Conservation (phyloP, 1,139 yeast genomes). For the Yamadazyma conglobata region DNA sequence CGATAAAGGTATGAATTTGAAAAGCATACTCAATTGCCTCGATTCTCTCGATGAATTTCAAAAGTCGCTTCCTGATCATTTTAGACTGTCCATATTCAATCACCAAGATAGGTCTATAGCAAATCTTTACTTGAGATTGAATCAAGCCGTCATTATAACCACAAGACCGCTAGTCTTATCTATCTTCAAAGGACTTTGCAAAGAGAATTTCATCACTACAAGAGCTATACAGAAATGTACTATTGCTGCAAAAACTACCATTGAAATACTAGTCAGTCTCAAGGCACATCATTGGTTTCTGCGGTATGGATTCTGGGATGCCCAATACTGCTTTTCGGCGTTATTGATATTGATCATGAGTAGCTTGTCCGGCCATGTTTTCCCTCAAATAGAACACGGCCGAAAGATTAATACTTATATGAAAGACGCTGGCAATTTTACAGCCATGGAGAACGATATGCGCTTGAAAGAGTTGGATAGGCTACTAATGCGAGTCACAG, state of each 20-base stretch:
- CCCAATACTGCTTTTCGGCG: constrained; percentile 54
- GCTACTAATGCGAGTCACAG: constrained; percentile 6
- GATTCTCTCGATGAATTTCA: constrained; percentile 11
- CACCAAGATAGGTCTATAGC: constrained; percentile 28
- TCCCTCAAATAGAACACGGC: constrained; percentile 29
- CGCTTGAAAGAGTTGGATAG: constrained; percentile 21
- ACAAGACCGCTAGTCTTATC: constrained; percentile 44
- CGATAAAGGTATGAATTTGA: constrained; percentile 8
- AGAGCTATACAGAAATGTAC: constrained; percentile 36
- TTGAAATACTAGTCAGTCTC: constrained; percentile 37
- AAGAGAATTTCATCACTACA: constrained; percentile 28
- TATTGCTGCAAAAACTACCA: constrained; percentile 23
- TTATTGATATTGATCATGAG: constrained; percentile 76
- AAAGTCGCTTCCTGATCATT: constrained; percentile 8
- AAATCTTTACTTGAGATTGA: constrained; percentile 41
- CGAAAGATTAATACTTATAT: constrained; percentile 12
- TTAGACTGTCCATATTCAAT: constrained; percentile 12
- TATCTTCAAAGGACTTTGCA: constrained; percentile 28
- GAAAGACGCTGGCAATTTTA: constrained; percentile 15
- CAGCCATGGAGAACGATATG: constrained; percentile 23
- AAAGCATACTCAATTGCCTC: constrained; percentile 11
- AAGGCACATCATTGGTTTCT: constrained; percentile 34
- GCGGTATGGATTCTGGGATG: constrained; percentile 51
- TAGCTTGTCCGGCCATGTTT: constrained; percentile 23
- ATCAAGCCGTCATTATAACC: constrained; percentile 43